Evolutionary conservation across 2,329 filamentous ascomycete genomes (phyloP).

Genomic region (Scedosporium aurantiacum): DNA sequence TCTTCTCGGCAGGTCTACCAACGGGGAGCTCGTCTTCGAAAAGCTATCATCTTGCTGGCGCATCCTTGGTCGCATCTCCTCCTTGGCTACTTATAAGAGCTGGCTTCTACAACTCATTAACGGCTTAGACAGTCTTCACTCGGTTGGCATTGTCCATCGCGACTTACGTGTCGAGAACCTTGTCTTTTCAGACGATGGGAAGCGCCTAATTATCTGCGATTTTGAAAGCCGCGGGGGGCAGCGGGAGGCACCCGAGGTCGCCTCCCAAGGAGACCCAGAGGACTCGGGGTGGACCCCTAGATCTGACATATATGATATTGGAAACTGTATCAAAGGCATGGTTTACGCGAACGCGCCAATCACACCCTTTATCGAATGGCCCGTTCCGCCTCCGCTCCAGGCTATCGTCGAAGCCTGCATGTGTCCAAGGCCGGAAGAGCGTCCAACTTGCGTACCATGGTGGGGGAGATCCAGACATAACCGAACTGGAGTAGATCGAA

Average conservation of each 20-base stretch:
- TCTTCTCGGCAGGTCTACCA: not conserved
- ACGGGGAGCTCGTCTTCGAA: not conserved
- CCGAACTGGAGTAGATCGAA: too few relatives aligned
- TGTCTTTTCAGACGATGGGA: conserved; percentile 14
- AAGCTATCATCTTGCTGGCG: not conserved
- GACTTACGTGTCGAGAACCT: conserved; percentile 15
- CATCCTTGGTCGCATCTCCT: conserved; percentile 6
- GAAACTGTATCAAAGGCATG: conserved; percentile 15
- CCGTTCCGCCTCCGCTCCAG: conserved; percentile 12
- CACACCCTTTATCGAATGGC: conserved; percentile 16
- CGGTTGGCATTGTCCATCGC: conserved; percentile 17
- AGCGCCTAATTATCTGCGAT: conserved; percentile 15
- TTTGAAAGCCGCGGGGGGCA: conserved; percentile 18
- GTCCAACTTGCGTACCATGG: not conserved
- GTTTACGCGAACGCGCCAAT: conserved; percentile 17
- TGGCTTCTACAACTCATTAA: conserved; percentile 16
- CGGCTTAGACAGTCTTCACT: conserved; percentile 14
- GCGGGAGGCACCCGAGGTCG: conserved; percentile 14
- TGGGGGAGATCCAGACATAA: not conserved
- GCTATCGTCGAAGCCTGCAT: conserved; percentile 10
- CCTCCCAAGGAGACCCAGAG: conserved; percentile 8
- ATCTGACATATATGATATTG: conserved; percentile 18
- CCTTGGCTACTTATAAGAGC: conserved; percentile 11
- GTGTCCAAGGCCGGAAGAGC: not conserved
- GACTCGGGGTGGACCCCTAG: conserved; percentile 6